Conservation (phyloP, 2,329 filamentous ascomycete species). For the Fusarium verrucosum region DNA sequence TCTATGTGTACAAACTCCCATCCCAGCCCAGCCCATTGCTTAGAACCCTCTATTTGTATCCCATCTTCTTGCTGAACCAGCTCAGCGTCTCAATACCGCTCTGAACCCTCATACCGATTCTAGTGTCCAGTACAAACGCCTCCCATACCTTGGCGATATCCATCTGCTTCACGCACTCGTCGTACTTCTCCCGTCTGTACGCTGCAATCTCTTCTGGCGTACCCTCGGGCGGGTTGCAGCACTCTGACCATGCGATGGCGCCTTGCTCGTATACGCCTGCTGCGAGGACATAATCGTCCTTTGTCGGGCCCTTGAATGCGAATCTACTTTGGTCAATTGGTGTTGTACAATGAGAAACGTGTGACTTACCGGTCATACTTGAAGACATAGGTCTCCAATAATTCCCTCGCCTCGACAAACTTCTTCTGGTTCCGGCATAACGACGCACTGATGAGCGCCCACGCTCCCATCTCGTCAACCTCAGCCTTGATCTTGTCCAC, state of each 20-base stretch:
- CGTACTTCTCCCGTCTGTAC: slow-evolving; percentile 59
- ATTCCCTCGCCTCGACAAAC: slow-evolving; percentile 69
- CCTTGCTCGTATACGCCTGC: slow-evolving; percentile 88
- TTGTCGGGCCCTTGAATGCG: slow-evolving; percentile 66
- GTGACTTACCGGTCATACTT: slow-evolving; percentile 66
- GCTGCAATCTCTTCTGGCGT: slow-evolving; percentile 47
- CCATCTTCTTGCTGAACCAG: slow-evolving; percentile 60
- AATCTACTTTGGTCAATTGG: slow-evolving; percentile 49
- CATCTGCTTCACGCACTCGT: slow-evolving; percentile 71
- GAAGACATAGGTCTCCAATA: slow-evolving; percentile 73
- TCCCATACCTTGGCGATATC: slow-evolving; percentile 77
- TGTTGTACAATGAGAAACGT: accelerated
- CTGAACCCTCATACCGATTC: slow-evolving; percentile 77
- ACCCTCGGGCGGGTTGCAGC: slow-evolving; percentile 52
- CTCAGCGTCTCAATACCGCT: slow-evolving; percentile 72
- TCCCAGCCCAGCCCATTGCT: not conserved
- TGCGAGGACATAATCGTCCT: slow-evolving; percentile 76
- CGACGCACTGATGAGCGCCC: slow-evolving; percentile 72
- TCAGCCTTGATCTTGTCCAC: slow-evolving; percentile 60
- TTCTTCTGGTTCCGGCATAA: slow-evolving; percentile 71
- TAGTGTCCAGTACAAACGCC: slow-evolving; percentile 75
- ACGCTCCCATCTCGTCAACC: slow-evolving; percentile 70
- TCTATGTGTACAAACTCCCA: slow-evolving; percentile 30
- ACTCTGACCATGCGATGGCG: slow-evolving; percentile 80
- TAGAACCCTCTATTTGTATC: slow-evolving; percentile 41